phyloP scores from a whole-genome alignment of 2,329 filamentous ascomycete species.

The Elsinoe australis region DNA sequence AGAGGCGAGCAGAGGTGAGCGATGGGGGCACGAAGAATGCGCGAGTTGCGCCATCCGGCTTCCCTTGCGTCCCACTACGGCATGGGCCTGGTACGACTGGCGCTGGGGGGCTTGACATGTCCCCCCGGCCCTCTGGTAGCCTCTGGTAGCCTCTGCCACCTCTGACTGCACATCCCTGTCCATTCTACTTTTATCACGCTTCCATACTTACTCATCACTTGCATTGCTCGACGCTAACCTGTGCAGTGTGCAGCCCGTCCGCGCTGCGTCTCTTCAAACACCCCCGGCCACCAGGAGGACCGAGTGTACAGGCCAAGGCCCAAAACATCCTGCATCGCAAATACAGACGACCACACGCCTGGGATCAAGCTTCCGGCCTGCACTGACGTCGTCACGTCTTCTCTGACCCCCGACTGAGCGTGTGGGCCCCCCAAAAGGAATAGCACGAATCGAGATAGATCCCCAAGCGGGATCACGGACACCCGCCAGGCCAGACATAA shows the following conservation, averaged over 20 bases:
- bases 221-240: no score
- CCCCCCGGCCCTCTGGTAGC: background rate
- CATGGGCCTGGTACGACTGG: no score
- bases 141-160: no score
- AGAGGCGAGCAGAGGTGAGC: background rate
- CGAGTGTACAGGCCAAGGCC: background rate
- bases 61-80: constrained; percentile 15
- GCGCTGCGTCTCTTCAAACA: no score
- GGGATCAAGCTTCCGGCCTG: constrained; percentile 4
- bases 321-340: background rate
- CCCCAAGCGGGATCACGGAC: constrained; percentile 14
- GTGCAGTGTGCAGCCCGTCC: no score
- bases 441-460: constrained; percentile 13
- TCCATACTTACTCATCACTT: background rate
- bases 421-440: constrained; percentile 15
- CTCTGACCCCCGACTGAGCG: background rate
- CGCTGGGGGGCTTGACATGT: constrained; percentile 10
- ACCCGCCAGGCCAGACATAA: constrained; percentile 17
- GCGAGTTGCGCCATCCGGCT: background rate
- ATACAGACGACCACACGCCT: constrained; percentile 4
- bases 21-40: constrained; percentile 7
- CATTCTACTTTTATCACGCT: background rate
- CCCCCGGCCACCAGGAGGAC: background rate
- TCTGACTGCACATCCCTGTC: background rate
- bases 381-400: constrained; percentile 9